Evolutionary conservation across 2,329 filamentous ascomycete species (phyloP), one percentile per base, ranked within the genome.

Genomic region (Pestalotiopsis sp.): DNA sequence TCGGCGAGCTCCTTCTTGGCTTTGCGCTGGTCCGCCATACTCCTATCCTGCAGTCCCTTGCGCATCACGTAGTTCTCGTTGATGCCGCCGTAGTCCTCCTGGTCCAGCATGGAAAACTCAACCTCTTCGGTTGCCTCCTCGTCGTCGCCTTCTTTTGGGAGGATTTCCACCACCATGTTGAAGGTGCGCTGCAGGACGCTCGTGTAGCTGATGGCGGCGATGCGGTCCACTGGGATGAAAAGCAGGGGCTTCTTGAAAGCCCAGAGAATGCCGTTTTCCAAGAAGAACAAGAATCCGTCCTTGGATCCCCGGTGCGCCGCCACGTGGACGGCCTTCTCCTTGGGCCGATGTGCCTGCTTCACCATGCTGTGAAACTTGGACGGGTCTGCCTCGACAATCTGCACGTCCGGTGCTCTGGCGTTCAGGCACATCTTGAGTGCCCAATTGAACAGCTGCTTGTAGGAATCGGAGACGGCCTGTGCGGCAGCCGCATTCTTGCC

Each of bases 31-130:
- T 92, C 90, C 0, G 90, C 90, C 88, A 92, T 89, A 75, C 90
- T 92, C 69, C 88, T 83, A 74, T 92, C 90, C 70, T 91, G 88
- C 31, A 92, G 82, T 0, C 86, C 83, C 72, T 92, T 86, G 11
- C 83, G 83, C 73, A 86, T 85, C 61, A 92, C 83, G 73, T 90
- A 92, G n/a, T 75, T 77, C 71, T 87, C 85, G 73, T 91, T 88
- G 70, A 92, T 92, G 25, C 85, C 87, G 4, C 80, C 82, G 70
- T 90, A 92, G 75, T 92, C 89, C 71, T 89, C 88, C 78, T 92
- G 90, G 73, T 92, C 90, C 20, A 92, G 77, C 90, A 92, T 92
- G 49, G 83, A 84, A 71, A 92, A 92, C 75, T 92, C 90, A 25
- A 91, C 80, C 74, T 92, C 90, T 70, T 90, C 87, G 1, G 83